Conservation (phyloP, 768 basidiomycete species). For the Porpolomopsis calyptriformis region DNA sequence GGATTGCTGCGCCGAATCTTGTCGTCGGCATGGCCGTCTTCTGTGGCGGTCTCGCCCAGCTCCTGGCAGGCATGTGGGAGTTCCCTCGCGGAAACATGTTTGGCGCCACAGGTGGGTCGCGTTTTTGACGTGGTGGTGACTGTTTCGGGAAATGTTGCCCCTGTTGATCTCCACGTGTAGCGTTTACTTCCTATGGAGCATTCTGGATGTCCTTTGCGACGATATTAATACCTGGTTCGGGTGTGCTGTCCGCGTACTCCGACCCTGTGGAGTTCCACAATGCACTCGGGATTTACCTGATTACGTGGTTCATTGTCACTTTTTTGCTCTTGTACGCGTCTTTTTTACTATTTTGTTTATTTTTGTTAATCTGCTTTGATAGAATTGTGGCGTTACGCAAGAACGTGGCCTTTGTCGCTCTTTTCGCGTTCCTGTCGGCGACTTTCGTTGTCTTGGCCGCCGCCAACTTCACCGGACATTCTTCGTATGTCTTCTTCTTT, state of each 20-base stretch:
- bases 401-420: slow-evolving; percentile 28
- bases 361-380: background rate
- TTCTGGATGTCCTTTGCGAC: slow-evolving; percentile 83
- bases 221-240: slow-evolving; percentile 61
- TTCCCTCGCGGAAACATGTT: slow-evolving; percentile 61
- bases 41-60: slow-evolving; percentile 75
- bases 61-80: slow-evolving; percentile 88
- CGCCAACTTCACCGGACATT: slow-evolving; percentile 25
- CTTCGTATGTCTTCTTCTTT: background rate
- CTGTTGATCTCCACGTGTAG: slow-evolving; percentile 22
- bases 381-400: slow-evolving; percentile 29
- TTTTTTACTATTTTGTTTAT: slow-evolving; percentile 8
- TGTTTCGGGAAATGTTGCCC: slow-evolving; percentile 41
- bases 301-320: slow-evolving; percentile 66
- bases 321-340: slow-evolving; percentile 57
- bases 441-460: slow-evolving; percentile 35
- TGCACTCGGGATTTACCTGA: slow-evolving; percentile 66
- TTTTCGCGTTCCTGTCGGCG: slow-evolving; percentile 28
- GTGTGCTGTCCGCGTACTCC: slow-evolving; percentile 48
- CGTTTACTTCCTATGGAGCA: slow-evolving; percentile 74
- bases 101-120: slow-evolving; percentile 59
- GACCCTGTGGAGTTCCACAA: slow-evolving; percentile 26
- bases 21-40: slow-evolving; percentile 78
- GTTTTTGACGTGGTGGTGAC: slow-evolving; percentile 26
- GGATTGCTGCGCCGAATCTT: slow-evolving; percentile 43